Evolutionary conservation across 2,329 filamentous ascomycete species (phyloP).

Genomic region (Colletotrichum acutatum): DNA sequence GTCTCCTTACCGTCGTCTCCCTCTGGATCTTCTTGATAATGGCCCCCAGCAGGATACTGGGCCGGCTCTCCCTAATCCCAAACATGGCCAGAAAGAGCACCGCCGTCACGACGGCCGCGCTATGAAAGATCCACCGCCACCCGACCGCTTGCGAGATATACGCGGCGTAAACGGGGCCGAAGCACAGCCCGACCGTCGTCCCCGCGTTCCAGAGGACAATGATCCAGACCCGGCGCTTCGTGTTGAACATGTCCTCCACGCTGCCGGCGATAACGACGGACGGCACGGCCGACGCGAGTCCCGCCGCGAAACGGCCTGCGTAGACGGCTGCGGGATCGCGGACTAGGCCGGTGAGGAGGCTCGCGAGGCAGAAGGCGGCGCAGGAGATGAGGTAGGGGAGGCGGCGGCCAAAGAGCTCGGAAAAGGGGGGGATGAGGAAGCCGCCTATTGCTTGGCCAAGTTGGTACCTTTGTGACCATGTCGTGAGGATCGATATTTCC

Average conservation of each 20-base stretch:
- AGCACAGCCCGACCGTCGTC: slow-evolving; percentile 53
- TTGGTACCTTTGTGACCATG: slow-evolving; percentile 42
- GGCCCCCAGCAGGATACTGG: slow-evolving; percentile 50
- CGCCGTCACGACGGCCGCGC: slow-evolving; percentile 51
- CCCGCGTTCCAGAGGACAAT: slow-evolving; percentile 56
- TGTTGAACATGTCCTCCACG: slow-evolving; percentile 61
- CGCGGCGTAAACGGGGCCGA: slow-evolving; percentile 56
- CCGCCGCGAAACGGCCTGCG: slow-evolving; percentile 55
- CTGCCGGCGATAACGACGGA: slow-evolving; percentile 58
- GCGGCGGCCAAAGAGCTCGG: slow-evolving; percentile 49
- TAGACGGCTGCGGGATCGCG: slow-evolving; percentile 49
- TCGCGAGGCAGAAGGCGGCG: slow-evolving; percentile 45
- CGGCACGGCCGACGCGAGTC: slow-evolving; percentile 58
- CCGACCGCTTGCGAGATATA: slow-evolving; percentile 50
- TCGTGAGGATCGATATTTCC: neutral
- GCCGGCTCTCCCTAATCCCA: slow-evolving; percentile 55
- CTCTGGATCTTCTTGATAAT: slow-evolving; percentile 34
- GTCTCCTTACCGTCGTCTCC: slow-evolving; percentile 30
- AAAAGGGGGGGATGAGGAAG: slow-evolving; percentile 50
- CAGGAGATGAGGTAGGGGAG: slow-evolving; percentile 47
- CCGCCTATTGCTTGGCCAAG: slow-evolving; percentile 51
- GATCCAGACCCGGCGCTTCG: slow-evolving; percentile 56
- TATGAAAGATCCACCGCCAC: slow-evolving; percentile 59
- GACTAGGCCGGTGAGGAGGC: slow-evolving; percentile 50
- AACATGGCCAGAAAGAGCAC: slow-evolving; percentile 47